Conservation (phyloP, 2,329 filamentous ascomycete genomes). For the Dactylellina haptotyla region DNA sequence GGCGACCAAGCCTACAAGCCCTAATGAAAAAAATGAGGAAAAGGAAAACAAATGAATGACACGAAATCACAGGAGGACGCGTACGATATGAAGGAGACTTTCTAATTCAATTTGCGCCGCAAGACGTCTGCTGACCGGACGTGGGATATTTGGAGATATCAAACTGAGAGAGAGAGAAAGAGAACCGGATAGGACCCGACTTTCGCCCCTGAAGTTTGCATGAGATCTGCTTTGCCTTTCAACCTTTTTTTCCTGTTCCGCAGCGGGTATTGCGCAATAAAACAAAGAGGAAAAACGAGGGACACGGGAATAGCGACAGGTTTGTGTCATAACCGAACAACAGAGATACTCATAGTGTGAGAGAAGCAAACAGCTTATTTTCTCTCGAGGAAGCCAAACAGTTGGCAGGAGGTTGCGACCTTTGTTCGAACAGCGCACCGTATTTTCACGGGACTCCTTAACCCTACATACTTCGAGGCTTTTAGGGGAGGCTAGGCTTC, state of each 20-base stretch:
- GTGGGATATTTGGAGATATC: constrained; percentile 21
- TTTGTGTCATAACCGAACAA: constrained; percentile 53
- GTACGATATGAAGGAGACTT: constrained; percentile 27
- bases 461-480: constrained; percentile 16
- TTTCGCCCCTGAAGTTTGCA: constrained; percentile 44
- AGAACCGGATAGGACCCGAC: constrained; percentile 2
- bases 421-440: constrained; percentile 38
- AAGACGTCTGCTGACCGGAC: neutral
- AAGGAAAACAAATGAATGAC: constrained; percentile 54
- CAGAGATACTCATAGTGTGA: no score
- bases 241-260: constrained; percentile 11
- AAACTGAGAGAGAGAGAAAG: neutral
- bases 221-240: constrained; percentile 26
- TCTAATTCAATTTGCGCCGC: neutral
- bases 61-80: constrained; percentile 54
- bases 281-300: constrained; percentile 47
- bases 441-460: constrained; percentile 44
- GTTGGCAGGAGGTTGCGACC: constrained; percentile 18
- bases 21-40: constrained; percentile 34
- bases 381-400: constrained; percentile 23
- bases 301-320: constrained; percentile 53
- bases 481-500: neutral
- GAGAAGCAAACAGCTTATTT: constrained; percentile 12
- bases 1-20: constrained; percentile 26
- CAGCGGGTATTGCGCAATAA: constrained; percentile 54